Base-by-base conservation (phyloP, 1,284 basidiomycete genomes). In the Coniferiporia weirii region DNA sequence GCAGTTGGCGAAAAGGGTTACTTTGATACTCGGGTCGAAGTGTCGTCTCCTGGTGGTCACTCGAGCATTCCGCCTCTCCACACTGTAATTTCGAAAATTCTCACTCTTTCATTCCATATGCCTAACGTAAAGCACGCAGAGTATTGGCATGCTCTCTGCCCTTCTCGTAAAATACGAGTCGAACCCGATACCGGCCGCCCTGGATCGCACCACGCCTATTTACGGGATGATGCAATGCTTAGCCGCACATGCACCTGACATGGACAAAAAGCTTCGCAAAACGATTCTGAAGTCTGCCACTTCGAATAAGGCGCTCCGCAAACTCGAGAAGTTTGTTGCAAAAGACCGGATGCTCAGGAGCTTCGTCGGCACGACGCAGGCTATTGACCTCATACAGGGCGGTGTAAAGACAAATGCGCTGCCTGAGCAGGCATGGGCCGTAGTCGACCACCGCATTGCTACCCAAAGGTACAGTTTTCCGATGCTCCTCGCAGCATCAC, bases 381-480 rank as follows among this genome's bases (percentile, higher is more conserved):
- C 85, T 1, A 76, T 82, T 44, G 82, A 85, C 66, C 67, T 87
- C 5, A 74, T 85, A 45, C 66, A 71, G 9, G 84, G 84, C 1
- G 85, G 85, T 3, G 79, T 85, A 52, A 87, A 86, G 70, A 72
- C 76, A 46, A 85, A 84, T 59, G 83, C 82, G 0, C 73, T 85
- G 8, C 83, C 83, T 1, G 84, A 85, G 66, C 72, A 72, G 19
- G 79, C 76, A 0, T 75, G 72, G 64, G 80, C 80, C 1, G 71
- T 81, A 3, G 68, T 86, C 50, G 85, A 87, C 66, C 80, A 79
- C 64, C 75, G 77, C 10, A 75, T 80, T 61, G 77, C 76, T 19
- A 76, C 76, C 17, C 73, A 77, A 46, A 76, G 75, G 73, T 75
- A 40, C 1, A 68, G 36, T 32, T 44, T 68, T 72, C 47, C 69